phyloP scores from a whole-genome alignment of 345 rosid genomes.

The Kernera saxatilis region DNA sequence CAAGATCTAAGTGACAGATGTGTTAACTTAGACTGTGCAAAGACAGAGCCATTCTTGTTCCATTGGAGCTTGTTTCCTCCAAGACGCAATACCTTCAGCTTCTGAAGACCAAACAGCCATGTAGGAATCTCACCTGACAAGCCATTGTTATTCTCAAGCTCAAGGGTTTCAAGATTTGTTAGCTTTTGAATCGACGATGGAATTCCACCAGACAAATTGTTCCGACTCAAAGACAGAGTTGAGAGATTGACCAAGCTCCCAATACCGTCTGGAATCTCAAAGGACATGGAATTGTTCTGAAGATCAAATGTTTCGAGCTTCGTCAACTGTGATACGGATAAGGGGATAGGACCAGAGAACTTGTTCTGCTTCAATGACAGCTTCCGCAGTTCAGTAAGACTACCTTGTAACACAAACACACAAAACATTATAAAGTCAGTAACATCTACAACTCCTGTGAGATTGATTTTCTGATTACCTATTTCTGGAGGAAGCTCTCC shows the following conservation, averaged over 20 bases:
- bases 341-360: slow-evolving; percentile 32
- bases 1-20: slow-evolving; percentile 38
- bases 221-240: slow-evolving; percentile 20
- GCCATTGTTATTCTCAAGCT: slow-evolving; percentile 24
- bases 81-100: slow-evolving; percentile 26
- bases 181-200: slow-evolving; percentile 31
- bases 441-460: neutral
- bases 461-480: neutral
- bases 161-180: slow-evolving; percentile 27
- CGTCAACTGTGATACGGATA: slow-evolving; percentile 18
- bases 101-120: slow-evolving; percentile 36
- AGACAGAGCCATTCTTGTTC: slow-evolving; percentile 25
- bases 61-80: slow-evolving; percentile 43
- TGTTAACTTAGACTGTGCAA: slow-evolving; percentile 24
- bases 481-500: slow-evolving; percentile 34
- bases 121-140: slow-evolving; percentile 36
- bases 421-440: neutral
- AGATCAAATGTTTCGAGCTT: slow-evolving; percentile 15
- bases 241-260: slow-evolving; percentile 27
- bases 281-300: slow-evolving; percentile 17
- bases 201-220: slow-evolving; percentile 33
- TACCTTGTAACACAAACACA: slow-evolving; percentile 18
- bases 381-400: slow-evolving; percentile 1
- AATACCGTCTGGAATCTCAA: slow-evolving; percentile 30
- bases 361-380: slow-evolving; percentile 15